Evolutionary conservation across 1,284 basidiomycete genomes (phyloP).

Genomic region (Sporisorium exsertum): DNA sequence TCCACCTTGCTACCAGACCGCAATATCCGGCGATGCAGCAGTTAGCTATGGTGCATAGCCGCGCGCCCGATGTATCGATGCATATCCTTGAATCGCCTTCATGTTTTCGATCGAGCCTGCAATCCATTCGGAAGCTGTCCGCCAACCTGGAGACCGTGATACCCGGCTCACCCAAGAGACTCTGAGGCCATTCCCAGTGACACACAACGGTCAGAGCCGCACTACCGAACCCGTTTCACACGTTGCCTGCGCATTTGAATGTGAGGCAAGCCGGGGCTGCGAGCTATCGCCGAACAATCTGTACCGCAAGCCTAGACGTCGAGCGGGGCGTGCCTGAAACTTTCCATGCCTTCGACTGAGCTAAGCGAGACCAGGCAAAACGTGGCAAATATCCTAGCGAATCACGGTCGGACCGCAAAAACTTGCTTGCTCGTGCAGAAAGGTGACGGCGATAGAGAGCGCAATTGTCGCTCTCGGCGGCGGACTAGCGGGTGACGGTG

Average conservation of each 20-base stretch:
- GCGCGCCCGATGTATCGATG: no score
- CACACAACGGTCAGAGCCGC: background rate
- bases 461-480: background rate
- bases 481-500: background rate
- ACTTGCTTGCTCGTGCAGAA: no score
- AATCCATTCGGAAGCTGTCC: background rate
- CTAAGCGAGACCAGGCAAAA: conserved; percentile 1
- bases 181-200: background rate
- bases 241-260: no score
- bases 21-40: background rate
- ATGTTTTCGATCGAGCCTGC: background rate
- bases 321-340: conserved; percentile 7
- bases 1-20: background rate
- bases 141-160: background rate
- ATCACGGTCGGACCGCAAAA: no score
- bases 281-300: background rate
- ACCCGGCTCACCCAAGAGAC: background rate
- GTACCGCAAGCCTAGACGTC: background rate
- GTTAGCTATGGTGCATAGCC: background rate
- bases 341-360: background rate
- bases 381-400: background rate
- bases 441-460: no score
- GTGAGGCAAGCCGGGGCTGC: no score
- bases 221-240: background rate
- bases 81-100: background rate